Evolutionary conservation across 805 yeast genomes (phyloP).

Genomic region (Yamadazyma paraphyllophila): DNA sequence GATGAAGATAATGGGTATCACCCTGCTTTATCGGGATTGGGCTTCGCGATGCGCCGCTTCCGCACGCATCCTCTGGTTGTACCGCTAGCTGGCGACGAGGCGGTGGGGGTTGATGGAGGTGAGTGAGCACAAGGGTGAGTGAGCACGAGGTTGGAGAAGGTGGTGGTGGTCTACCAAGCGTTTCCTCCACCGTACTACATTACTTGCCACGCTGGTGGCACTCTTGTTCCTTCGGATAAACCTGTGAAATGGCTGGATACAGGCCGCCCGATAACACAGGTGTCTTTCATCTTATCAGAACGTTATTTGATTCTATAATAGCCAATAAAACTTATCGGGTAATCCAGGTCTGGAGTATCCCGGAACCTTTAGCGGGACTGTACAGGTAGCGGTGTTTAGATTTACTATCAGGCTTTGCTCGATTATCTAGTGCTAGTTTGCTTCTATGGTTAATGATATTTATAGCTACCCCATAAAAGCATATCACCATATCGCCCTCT

Average conservation of each 20-base stretch:
- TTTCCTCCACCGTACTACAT: too few species aligned
- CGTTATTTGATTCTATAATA: neutral
- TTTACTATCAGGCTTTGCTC: too few species aligned
- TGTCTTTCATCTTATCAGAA: neutral
- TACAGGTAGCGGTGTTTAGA: neutral
- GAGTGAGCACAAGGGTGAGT: too few species aligned
- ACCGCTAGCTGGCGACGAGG: neutral
- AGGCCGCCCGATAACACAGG: neutral
- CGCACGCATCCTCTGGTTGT: neutral
- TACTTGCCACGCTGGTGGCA: too few species aligned
- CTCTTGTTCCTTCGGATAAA: neutral
- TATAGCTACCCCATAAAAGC: too few species aligned
- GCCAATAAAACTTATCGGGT: neutral
- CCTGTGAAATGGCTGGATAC: neutral
- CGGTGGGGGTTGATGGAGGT: neutral
- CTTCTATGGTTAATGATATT: too few species aligned
- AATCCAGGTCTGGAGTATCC: neutral
- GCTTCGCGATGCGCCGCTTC: neutral
- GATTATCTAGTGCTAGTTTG: too few species aligned
- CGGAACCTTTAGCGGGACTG: neutral
- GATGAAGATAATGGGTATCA: conserved; percentile 3
- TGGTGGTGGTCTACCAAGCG: too few species aligned
- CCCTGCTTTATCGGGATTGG: conserved; percentile 1
- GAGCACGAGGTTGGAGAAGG: too few species aligned
- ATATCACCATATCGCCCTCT: too few species aligned